These are phyloP conservation scores for Leucaena leucocephala DNA, from an alignment of 306 rosid genomes.

Conservation along the genomic window DNA sequence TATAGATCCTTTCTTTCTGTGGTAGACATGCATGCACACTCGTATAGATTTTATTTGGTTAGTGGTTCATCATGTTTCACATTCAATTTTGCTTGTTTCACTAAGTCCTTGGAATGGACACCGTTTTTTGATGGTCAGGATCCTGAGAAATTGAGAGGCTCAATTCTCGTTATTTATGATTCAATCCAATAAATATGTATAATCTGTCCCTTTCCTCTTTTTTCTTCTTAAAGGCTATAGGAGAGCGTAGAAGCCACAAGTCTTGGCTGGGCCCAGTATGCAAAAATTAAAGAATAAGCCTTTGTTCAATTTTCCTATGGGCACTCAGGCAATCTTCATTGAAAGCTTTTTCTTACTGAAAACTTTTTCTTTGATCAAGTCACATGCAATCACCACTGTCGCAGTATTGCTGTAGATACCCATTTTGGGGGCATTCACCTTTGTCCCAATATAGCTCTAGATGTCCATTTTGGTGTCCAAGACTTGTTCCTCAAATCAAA, in stretches of 20 bases:
- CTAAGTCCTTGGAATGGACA: neutral
- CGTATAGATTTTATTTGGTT: neutral
- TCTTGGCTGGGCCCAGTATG: neutral
- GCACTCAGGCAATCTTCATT: neutral
- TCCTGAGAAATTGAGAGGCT: neutral
- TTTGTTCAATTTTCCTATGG: neutral
- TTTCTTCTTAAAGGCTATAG: neutral
- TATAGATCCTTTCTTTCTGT: neutral
- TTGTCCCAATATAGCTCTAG: neutral
- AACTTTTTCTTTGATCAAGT: neutral
- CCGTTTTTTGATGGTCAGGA: slow-evolving; percentile 17
- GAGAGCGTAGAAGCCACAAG: neutral
- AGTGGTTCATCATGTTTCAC: neutral
- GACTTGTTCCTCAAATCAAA: too few species aligned
- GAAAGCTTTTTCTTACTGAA: neutral
- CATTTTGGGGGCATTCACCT: neutral
- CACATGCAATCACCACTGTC: neutral
- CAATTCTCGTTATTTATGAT: too few species aligned
- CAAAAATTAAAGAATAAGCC: neutral
- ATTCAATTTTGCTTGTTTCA: neutral
- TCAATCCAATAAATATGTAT: neutral
- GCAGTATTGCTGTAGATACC: too few species aligned
- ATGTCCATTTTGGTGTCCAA: too few species aligned
- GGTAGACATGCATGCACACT: neutral
- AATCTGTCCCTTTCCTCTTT: neutral